Base-by-base conservation (phyloP, 2,329 filamentous ascomycete genomes). In the Dryadomyces quercus-mongolicae region DNA sequence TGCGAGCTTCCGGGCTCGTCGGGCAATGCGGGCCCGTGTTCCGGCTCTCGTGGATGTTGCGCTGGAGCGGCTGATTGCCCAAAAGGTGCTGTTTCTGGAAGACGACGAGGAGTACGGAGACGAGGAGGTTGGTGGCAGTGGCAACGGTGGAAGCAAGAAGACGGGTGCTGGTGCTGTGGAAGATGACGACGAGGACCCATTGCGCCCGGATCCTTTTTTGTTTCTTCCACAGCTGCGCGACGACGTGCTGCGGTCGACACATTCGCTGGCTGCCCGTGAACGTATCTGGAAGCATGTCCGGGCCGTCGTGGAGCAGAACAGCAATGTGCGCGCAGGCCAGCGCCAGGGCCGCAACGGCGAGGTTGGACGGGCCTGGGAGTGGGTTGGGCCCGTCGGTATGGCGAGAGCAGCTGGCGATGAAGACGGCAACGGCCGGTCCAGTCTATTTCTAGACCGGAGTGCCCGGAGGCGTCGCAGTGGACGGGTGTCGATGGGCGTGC, bases 191-290 rank as follows among this genome's bases (percentile, higher is more conserved):
- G 80, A 81, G 22, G 88, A 95, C 52, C 79, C 82, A 8, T 18
- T 50, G 34, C 21, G 38, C 34, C 55, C 45, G 3, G 91, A 96
- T 58, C 76, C 84, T 1, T 95, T 87, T 71, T 80, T 98, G 58
- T 88, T 89, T 64, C 80, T 96, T 61, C 88, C 88, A 1, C 93
- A 97, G 65, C 73, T 98, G 53, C 78, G 93, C 56, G 93, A 98
- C 64, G 92, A 97, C 64, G 85, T 98, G 3, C 74, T 98, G 43
- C 78, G 92, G 20, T 81, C 85, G 31, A 84, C 95, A 57, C 88
- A 96, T 66, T 85, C 80, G 3, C 76, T 91, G 20, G 75, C 77
- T 9, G 81, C 90, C 62, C 78, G 93, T 42, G 86, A 93, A 64
- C 80, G 81, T 54, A 74, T 98, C 51, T 98, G 94, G 93, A 78